Evolutionary conservation across 140 eudicot genomes (phyloP).

Genomic region (Bidens hawaiensis): DNA sequence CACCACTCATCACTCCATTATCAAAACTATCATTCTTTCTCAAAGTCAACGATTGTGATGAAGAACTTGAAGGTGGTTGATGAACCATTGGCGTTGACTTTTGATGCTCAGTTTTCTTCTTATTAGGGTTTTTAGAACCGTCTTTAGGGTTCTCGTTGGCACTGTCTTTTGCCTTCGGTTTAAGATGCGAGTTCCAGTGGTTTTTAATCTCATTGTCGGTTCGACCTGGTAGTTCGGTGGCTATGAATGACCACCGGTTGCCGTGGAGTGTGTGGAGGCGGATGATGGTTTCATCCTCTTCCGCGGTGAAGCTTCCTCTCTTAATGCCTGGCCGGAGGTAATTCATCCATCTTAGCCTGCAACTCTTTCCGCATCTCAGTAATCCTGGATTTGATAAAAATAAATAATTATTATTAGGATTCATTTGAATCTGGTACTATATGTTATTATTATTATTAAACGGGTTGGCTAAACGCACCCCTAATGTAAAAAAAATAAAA

Average conservation of each 20-base stretch:
- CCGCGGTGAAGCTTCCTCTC: slow-evolving; percentile 41
- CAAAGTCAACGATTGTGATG: slow-evolving; percentile 23
- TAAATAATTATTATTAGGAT: no score
- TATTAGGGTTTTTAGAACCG: background rate
- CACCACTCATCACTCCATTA: slow-evolving; percentile 7
- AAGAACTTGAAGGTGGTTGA: background rate
- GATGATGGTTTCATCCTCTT: slow-evolving; percentile 36
- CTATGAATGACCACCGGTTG: slow-evolving; percentile 40
- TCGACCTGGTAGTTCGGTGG: slow-evolving; percentile 41
- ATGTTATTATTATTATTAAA: no score
- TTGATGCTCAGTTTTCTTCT: background rate
- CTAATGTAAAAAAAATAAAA: no score
- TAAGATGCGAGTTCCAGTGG: slow-evolving; percentile 44
- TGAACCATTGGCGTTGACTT: slow-evolving; percentile 1
- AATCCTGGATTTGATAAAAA: background rate
- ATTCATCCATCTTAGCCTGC: slow-evolving; percentile 55
- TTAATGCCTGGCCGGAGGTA: slow-evolving; percentile 51
- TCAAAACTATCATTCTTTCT: slow-evolving; percentile 2
- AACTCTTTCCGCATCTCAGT: slow-evolving; percentile 49
- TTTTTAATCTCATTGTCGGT: slow-evolving; percentile 57
- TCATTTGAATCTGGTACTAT: no score
- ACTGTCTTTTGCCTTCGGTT: background rate
- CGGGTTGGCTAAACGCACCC: no score
- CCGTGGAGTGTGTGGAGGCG: slow-evolving; percentile 46
- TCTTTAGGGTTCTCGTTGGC: background rate